Percentiles rank a stretch among this genome's conserved stretches.
Evolutionary conservation across 352 stramenopile genomes (phyloP).

Genomic region (Peronospora destructor): DNA sequence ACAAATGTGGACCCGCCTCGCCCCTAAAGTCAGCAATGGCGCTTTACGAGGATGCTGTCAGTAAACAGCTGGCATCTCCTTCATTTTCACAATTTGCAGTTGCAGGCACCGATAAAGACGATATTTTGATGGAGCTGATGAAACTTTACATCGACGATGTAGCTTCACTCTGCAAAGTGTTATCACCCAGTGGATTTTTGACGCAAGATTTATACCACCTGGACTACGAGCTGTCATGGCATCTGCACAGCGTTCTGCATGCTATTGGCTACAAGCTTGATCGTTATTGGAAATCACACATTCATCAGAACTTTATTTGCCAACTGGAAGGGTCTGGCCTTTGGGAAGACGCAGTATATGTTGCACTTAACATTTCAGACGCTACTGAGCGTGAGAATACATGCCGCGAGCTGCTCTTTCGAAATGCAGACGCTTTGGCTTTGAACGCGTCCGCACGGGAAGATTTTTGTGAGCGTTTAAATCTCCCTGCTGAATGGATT

Average conservation of each 20-base stretch:
- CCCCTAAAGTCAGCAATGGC: slow-evolving; percentile 41
- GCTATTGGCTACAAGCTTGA: slow-evolving; percentile 70
- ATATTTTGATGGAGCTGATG: slow-evolving; percentile 64
- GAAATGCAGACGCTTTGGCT: slow-evolving; percentile 52
- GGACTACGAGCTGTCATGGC: slow-evolving; percentile 77
- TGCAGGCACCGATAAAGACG: slow-evolving; percentile 32
- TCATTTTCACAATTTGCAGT: slow-evolving; percentile 28
- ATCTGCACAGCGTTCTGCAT: slow-evolving; percentile 65
- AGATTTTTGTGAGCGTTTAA: slow-evolving; percentile 42
- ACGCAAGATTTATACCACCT: slow-evolving; percentile 29
- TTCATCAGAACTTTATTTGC: slow-evolving; percentile 77
- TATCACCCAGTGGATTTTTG: slow-evolving; percentile 56
- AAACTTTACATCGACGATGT: slow-evolving; percentile 55
- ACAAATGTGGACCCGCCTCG: slow-evolving; percentile 43
- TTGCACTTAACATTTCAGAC: slow-evolving; percentile 69
- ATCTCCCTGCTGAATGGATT: slow-evolving; percentile 56
- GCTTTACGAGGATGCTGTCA: slow-evolving; percentile 37
- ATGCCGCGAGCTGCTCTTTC: slow-evolving; percentile 54
- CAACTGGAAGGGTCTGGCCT: slow-evolving; percentile 58
- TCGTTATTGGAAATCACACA: slow-evolving; percentile 66
- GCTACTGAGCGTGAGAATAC: slow-evolving; percentile 45
- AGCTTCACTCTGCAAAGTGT: slow-evolving; percentile 45
- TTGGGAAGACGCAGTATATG: slow-evolving; percentile 72
- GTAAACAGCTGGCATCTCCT: slow-evolving; percentile 32
- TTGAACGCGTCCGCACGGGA: slow-evolving; percentile 34